Base-by-base conservation (phyloP, 2,329 filamentous ascomycete species). In the Aspergillus novoparasiticus region DNA sequence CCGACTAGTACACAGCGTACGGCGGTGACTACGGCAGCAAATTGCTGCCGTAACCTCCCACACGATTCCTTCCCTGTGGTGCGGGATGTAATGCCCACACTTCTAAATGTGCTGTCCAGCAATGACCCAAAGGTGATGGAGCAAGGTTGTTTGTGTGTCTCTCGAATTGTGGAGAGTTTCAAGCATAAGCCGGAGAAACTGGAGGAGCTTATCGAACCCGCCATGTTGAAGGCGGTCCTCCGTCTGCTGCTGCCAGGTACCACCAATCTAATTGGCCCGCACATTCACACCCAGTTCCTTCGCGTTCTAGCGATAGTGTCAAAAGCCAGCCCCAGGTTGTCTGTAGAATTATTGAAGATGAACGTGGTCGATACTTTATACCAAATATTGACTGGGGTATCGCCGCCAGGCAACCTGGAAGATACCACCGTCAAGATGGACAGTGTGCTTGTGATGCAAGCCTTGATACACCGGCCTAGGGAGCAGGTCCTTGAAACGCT, bases 381-480 rank as follows among this genome's bases (percentile, higher is more conserved):
- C 75, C 95, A 99, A 78, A 98, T 99, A 48, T 81, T 99, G 57
- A 98, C 95, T 0, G 95, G 95, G 23, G 93, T 99, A 2, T 98
- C 95, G 0, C 94, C 95, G 1, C 95, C 95, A 0, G 87, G 84
- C 66, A 91, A 90, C 89, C 34, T 90, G 87, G 43, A 78, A 19
- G 73, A 71, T 48, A 73, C 73, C 1, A 70, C 72, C 8, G 69
- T 78, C 34, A 97, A 96, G 79, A 90, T 98, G 67, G 94, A 98
- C 78, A 97, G 93, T 73, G 94, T 98, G 60, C 87, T 99, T 53
- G 95, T 99, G 72, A 99, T 99, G 96, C 95, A 99, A 80, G 93
- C 96, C 43, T 84, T 99, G 66, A 97, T 99, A 58, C 95, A 98
- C 74, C 89, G 94, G 46, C 95, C 95, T 8, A 89, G 94, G 61